Evolutionary conservation across 768 basidiomycete genomes (phyloP), one percentile per base, ranked within the genome.

Genomic region (Boletus reticulatus): DNA sequence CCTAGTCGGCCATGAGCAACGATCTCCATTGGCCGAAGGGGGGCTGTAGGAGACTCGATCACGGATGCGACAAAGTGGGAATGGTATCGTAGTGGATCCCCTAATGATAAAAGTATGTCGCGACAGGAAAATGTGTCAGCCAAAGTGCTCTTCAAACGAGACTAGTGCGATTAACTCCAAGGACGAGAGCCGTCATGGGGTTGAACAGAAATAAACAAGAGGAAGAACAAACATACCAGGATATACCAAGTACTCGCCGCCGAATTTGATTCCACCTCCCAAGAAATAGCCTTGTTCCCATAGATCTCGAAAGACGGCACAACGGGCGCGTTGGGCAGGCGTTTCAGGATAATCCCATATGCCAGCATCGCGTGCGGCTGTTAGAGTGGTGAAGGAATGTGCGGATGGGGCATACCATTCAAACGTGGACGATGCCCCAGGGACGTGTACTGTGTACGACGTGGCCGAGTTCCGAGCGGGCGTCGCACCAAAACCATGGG

Each of bases 211-310:
- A 6, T 9, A n/a, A n/a, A 17, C 14, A 17, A 11, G 13, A 34
- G 20, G 19, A 31, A 24, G 45, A 12, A 19, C 48, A 56, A 31
- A 72, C 83, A 41, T 67, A 89, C 96, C 96, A 49, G 97, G 97
- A 73, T 99, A 99, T 1, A 98, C 89, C 43, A 99, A 74, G 71
- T 93, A 98, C 64, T 98, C 94, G 2, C 94, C 95, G 7, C 97
- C 97, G 66, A 99, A 99, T 70, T 89, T 90, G 71, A 95, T 84
- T 0, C 94, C 95, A 0, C 84, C 84, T 45, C 94, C 94, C 83
- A 97, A 82, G 69, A 83, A 97, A 67, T 87, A 86, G 0, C 91
- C 92, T 71, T 87, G 82, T 58, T 86, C 83, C 88, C 90, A 92
- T 13, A 97, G 69, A 59, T 84, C 85, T 43, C 80, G 79, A 68